phyloP scores from a whole-genome alignment of 371 early-diverging fungal species.

The Mortierella sp. region DNA sequence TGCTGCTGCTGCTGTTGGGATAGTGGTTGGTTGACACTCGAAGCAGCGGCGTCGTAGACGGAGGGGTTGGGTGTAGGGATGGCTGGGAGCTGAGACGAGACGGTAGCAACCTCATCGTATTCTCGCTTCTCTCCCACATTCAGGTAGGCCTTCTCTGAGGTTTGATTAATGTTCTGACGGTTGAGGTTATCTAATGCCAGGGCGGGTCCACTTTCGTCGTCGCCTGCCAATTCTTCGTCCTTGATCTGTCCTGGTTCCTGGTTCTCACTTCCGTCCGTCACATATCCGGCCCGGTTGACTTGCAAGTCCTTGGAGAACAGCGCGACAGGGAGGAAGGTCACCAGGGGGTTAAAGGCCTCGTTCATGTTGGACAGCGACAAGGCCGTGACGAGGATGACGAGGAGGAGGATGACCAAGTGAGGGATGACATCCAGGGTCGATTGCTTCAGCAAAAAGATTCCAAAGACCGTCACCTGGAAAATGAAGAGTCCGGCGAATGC shows the following conservation, averaged over 20 bases:
- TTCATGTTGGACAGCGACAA: constrained; percentile 69
- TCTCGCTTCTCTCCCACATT: constrained; percentile 21
- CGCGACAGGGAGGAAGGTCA: constrained; percentile 74
- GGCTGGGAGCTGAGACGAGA: constrained; percentile 41
- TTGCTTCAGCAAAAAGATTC: constrained; percentile 74
- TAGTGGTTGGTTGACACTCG: constrained; percentile 7
- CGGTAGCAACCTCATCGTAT: constrained; percentile 19
- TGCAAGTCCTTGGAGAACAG: constrained; percentile 52
- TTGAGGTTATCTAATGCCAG: background rate
- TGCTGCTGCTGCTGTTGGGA: background rate
- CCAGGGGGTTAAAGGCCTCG: constrained; percentile 73
- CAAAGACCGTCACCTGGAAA: constrained; percentile 77
- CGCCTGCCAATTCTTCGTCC: constrained; percentile 13
- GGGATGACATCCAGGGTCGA: constrained; percentile 46
- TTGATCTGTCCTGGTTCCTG: background rate
- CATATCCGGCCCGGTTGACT: constrained; percentile 32
- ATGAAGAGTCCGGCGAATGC: constrained; percentile 78
- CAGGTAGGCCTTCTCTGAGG: constrained; percentile 5
- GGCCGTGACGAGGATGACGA: constrained; percentile 64
- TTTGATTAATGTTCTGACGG: background rate
- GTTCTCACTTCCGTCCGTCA: constrained; percentile 4
- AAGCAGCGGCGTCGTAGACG: constrained; percentile 16
- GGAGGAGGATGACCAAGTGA: constrained; percentile 67
- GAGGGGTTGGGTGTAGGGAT: constrained; percentile 48
- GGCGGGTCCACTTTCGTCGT: constrained; percentile 5